Evolutionary conservation across 768 basidiomycete species (phyloP), one percentile per base, ranked within the genome.

Genomic region (Crucibulum laeve): DNA sequence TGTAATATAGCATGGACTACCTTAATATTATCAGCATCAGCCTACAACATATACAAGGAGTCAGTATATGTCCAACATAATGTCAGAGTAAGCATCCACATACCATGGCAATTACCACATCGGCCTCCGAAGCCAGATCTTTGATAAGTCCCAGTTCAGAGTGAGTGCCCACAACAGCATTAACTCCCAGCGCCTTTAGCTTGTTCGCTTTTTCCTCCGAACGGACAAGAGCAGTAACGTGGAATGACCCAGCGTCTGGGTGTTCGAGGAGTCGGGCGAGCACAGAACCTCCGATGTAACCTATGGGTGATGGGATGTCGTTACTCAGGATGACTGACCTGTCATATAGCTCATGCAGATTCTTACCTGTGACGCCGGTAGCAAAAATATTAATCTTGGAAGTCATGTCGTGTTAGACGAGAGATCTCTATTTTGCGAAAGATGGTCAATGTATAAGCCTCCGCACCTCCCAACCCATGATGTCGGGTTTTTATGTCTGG

Each of bases 211-310:
- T 77, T 25, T 71, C 68, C 13, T 47, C 36, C 15, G 62, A 68
- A 21, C 77, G 73, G 10, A 77, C 70, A 10, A 79, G 60, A 5
- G 64, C 69, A 3, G 67, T 74, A 32, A 79, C 64, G 6, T 65
- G 52, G 39, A 72, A 64, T 4, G 54, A 52, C 14, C 49, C 34
- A 39, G 55, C 50, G 19, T 65, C 54, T 13, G 66, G 61, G 36
- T 69, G 69, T 4, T 50, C 49, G 5, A 79, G 56, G 25, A 79
- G 62, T 23, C 64, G 69, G 7, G 54, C 44, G 10, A 77, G 62
- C 15, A 77, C 59, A 14, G 71, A 51, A 24, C 76, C 76, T 5
- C 77, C 78, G 39, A 79, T 69, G 52, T 77, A 78, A 25, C 76
- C 76, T 58, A 26, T 15, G 28, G n/a, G 25, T 23, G 25, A 14